A percentile compares a stretch with the other conserved stretches of the same genome.
phyloP scores from a whole-genome alignment of 768 basidiomycete species.

The Amanita rimosa region DNA sequence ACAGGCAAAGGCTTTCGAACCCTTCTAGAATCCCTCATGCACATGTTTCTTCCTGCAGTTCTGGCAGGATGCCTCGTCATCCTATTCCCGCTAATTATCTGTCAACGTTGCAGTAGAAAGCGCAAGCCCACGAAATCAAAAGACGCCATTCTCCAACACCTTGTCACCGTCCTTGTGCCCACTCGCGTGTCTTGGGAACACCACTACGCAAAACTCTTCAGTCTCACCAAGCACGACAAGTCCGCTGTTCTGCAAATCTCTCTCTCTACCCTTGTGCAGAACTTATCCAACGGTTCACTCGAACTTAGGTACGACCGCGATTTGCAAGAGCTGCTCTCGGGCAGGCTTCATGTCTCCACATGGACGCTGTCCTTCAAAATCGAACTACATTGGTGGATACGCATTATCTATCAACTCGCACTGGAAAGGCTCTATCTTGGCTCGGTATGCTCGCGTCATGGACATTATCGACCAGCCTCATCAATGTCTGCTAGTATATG shows the following conservation, averaged over 20 bases:
- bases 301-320: conserved; percentile 2
- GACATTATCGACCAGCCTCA: background rate
- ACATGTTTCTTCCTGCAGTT: too few relatives aligned
- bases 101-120: background rate
- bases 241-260: background rate
- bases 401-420: background rate
- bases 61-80: too few relatives aligned
- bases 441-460: background rate
- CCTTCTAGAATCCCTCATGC: too few relatives aligned
- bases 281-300: background rate
- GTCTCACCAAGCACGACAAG: background rate
- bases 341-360: background rate
- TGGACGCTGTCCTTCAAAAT: background rate
- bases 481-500: background rate
- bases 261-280: background rate
- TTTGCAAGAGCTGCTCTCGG: background rate
- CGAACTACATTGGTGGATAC: background rate
- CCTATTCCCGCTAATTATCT: too few relatives aligned
- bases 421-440: background rate
- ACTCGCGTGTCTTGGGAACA: conserved; percentile 6
- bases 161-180: background rate
- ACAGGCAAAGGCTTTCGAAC: too few relatives aligned
- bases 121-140: background rate
- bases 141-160: background rate
- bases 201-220: conserved; percentile 1